phyloP scores from a whole-genome alignment of 495 filamentous ascomycete species.

The Gamarada debralockiae region DNA sequence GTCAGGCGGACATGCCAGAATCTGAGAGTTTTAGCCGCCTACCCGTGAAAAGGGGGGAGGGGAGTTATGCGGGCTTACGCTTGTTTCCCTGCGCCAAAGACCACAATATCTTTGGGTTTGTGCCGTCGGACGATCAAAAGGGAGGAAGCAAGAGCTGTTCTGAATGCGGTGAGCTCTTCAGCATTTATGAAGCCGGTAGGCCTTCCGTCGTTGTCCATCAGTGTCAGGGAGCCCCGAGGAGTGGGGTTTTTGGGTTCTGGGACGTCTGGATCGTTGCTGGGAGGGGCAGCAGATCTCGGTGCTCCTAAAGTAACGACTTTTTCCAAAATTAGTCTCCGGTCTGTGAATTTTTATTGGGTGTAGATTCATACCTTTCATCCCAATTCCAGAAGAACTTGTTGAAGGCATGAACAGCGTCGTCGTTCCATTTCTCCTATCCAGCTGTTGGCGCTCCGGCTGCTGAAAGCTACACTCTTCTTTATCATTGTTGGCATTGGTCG shows the following conservation, averaged over 20 bases:
- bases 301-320: neutral
- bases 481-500: slow-evolving; percentile 54
- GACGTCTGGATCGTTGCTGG: neutral
- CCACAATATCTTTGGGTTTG: slow-evolving; percentile 64
- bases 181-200: slow-evolving; percentile 82
- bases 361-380: slow-evolving; percentile 40
- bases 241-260: slow-evolving; percentile 42
- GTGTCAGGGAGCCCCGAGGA: slow-evolving; percentile 73
- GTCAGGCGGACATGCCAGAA: slow-evolving; percentile 90
- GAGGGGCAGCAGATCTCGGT: neutral
- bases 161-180: slow-evolving; percentile 84
- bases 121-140: slow-evolving; percentile 69
- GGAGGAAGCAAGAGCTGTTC: slow-evolving; percentile 79
- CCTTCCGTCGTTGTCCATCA: slow-evolving; percentile 59
- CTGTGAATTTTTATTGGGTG: neutral
- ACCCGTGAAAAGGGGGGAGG: neutral
- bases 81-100: slow-evolving; percentile 89
- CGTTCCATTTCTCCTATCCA: slow-evolving; percentile 60
- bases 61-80: slow-evolving; percentile 34
- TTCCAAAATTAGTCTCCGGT: neutral
- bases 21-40: neutral
- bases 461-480: slow-evolving; percentile 37
- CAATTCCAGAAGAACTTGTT: slow-evolving; percentile 41
- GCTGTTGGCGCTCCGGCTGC: slow-evolving; percentile 77
- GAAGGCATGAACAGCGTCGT: slow-evolving; percentile 95